These are phyloP conservation scores for Malus fusca DNA, from an alignment of 306 rosid species.

Conservation along the genomic window DNA sequence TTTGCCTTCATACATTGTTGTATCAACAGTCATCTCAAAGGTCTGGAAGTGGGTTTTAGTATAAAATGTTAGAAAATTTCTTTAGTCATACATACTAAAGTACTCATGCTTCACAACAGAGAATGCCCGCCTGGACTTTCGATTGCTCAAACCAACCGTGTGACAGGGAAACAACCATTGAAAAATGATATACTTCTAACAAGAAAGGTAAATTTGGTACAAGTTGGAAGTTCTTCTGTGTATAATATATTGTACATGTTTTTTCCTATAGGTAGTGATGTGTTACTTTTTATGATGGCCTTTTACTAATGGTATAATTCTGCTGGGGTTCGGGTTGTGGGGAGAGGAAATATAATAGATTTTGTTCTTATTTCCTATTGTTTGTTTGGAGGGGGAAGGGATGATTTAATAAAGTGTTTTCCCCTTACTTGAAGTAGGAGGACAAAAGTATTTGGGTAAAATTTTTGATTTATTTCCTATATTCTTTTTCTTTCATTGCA, in stretches of 20 bases:
- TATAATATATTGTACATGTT: not conserved
- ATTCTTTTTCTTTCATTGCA: not conserved
- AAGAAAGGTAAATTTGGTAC: slow-evolving; percentile 53
- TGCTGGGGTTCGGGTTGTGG: not conserved
- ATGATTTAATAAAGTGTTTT: not conserved
- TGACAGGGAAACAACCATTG: slow-evolving; percentile 63
- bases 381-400: not conserved
- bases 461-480: not conserved
- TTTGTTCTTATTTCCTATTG: not conserved
- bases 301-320: not conserved
- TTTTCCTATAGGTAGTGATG: slow-evolving; percentile 3
- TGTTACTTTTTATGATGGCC: not conserved
- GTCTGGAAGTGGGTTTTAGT: slow-evolving; percentile 31
- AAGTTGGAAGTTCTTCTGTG: slow-evolving; percentile 6
- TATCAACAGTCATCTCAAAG: slow-evolving; percentile 73
- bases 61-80: slow-evolving; percentile 9
- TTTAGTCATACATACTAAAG: slow-evolving; percentile 3
- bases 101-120: slow-evolving; percentile 40
- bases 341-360: not conserved
- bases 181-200: slow-evolving; percentile 44
- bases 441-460: not conserved
- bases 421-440: not conserved
- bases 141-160: slow-evolving; percentile 61
- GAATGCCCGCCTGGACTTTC: slow-evolving; percentile 81
- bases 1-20: slow-evolving; percentile 79